A percentile compares a stretch with the other conserved stretches of the same genome.
Conservation (phyloP, 805 yeast genomes). For the Candida glaebosa region DNA sequence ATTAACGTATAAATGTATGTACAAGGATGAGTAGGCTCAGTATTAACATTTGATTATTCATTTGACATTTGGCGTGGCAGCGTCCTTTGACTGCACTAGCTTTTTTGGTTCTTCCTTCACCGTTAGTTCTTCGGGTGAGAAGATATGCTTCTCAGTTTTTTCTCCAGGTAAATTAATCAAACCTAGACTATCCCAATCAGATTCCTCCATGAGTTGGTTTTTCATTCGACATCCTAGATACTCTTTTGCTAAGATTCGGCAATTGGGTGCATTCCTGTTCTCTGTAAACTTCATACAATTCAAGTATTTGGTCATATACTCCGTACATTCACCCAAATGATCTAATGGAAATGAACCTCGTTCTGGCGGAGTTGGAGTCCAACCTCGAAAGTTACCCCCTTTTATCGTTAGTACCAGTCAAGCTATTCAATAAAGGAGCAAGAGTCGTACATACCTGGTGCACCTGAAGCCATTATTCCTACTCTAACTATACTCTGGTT, state of each 20-base stretch:
- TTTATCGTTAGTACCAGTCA: constrained; percentile 7
- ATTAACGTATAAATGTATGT: too few species aligned
- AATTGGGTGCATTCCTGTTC: constrained; percentile 88
- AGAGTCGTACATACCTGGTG: constrained; percentile 27
- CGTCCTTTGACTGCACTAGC: too few species aligned
- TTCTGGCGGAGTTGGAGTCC: constrained; percentile 91
- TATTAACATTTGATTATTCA: too few species aligned
- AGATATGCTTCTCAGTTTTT: constrained; percentile 5
- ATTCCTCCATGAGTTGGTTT: constrained; percentile 44
- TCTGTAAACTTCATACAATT: constrained; percentile 72
- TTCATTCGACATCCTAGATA: constrained; percentile 91
- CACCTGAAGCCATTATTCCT: constrained; percentile 32
- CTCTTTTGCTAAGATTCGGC: constrained; percentile 76
- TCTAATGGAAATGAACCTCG: constrained; percentile 95
- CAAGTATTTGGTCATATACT: constrained; percentile 70
- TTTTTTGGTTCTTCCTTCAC: too few species aligned
- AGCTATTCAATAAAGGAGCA: background rate
- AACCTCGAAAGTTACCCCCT: constrained; percentile 29
- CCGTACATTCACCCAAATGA: constrained; percentile 78
- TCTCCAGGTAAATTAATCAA: constrained; percentile 40
- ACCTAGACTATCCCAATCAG: constrained; percentile 44
- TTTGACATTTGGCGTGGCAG: too few species aligned
- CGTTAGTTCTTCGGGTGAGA: constrained; percentile 5
- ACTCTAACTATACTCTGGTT: background rate
- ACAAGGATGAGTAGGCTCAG: too few species aligned